phyloP scores from a whole-genome alignment of 2,329 filamentous ascomycete genomes.

The Pestalotiopsis sp. region DNA sequence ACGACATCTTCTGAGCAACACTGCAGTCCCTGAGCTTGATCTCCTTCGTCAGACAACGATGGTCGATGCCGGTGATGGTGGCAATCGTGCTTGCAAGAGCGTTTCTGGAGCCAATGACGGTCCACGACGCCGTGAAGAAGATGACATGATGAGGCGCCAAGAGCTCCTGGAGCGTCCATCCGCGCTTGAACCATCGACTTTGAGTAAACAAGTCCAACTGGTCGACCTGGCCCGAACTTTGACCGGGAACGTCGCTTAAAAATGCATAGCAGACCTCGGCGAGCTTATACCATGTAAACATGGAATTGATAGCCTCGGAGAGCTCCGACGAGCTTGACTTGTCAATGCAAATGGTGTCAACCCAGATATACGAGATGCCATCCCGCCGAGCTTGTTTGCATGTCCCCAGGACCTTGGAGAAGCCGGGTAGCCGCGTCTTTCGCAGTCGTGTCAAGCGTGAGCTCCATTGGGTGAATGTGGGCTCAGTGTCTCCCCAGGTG shows the following conservation, averaged over 20 bases:
- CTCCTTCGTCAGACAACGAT: slow-evolving; percentile 18
- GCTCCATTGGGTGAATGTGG: neutral
- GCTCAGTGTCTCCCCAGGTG: neutral
- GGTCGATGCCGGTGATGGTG: slow-evolving; percentile 8
- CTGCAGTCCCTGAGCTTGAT: slow-evolving; percentile 14
- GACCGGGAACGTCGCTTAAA: neutral
- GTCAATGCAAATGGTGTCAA: slow-evolving; percentile 14
- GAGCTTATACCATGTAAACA: slow-evolving; percentile 6
- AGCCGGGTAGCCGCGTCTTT: neutral
- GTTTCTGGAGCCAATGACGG: slow-evolving; percentile 11
- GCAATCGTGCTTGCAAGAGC: slow-evolving; percentile 18
- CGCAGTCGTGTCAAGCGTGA: neutral
- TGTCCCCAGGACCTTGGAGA: neutral
- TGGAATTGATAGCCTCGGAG: slow-evolving; percentile 2
- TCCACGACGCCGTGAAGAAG: slow-evolving; percentile 27
- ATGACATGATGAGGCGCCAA: slow-evolving; percentile 27
- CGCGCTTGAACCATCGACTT: slow-evolving; percentile 8
- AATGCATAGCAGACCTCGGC: slow-evolving; percentile 11
- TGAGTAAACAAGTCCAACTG: neutral
- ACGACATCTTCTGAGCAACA: slow-evolving; percentile 27
- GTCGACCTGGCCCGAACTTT: neutral
- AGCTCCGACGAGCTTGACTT: slow-evolving; percentile 13
- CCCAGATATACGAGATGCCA: slow-evolving; percentile 5
- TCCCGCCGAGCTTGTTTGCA: neutral
- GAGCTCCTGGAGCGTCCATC: neutral